A percentile compares a stretch with the other conserved stretches of the same genome.
phyloP scores from a whole-genome alignment of 805 yeast genomes.

The Ascoidea tarda region DNA sequence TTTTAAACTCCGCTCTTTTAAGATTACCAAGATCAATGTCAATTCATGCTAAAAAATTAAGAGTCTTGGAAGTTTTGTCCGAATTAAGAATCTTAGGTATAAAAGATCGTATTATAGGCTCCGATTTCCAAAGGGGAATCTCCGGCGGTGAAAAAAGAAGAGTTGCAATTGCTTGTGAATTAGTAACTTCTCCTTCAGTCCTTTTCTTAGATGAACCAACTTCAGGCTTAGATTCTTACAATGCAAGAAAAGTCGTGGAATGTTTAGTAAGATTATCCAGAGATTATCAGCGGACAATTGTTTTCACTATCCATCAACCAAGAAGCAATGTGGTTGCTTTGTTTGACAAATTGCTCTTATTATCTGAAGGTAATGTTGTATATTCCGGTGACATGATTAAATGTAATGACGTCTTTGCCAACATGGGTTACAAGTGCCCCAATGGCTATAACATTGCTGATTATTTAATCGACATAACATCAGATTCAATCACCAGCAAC shows the following conservation, averaged over 20 bases:
- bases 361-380: constrained; percentile 75
- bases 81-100: constrained; percentile 77
- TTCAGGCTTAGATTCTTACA: constrained; percentile 87
- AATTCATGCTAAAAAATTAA: constrained; percentile 51
- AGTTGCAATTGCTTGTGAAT: constrained; percentile 87
- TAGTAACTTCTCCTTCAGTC: constrained; percentile 79
- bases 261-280: constrained; percentile 67
- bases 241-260: constrained; percentile 85
- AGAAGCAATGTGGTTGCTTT: constrained; percentile 87
- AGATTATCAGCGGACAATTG: constrained; percentile 72
- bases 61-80: constrained; percentile 73
- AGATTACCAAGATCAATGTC: constrained; percentile 77
- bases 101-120: constrained; percentile 77
- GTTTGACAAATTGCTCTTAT: constrained; percentile 68
- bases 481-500: constrained; percentile 27
- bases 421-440: constrained; percentile 74
- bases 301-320: constrained; percentile 94
- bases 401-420: constrained; percentile 62
- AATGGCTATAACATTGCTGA: constrained; percentile 89
- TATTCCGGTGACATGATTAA: constrained; percentile 77
- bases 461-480: constrained; percentile 80
- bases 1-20: constrained; percentile 77
- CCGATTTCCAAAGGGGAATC: constrained; percentile 81
- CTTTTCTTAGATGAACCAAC: constrained; percentile 87
- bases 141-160: constrained; percentile 89